These are phyloP conservation scores for Chloromonas sp. DNA, from an alignment of 163 green algal species.

Conservation along the genomic window DNA sequence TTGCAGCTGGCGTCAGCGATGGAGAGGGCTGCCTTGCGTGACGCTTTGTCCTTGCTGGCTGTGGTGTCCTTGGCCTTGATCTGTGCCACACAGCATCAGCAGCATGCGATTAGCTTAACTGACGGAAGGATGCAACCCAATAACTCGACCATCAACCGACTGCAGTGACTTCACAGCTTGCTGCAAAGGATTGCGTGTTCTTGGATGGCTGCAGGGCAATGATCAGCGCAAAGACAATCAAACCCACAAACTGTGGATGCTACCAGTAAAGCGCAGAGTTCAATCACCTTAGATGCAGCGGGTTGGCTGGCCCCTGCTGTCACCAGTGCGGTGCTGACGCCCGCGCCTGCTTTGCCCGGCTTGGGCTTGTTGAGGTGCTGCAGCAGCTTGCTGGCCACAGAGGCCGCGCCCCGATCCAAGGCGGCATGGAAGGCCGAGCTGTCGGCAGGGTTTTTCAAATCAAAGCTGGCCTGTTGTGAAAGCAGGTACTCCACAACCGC, in stretches of 20 bases:
- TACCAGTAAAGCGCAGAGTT: no score
- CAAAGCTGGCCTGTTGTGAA: constrained; percentile 23
- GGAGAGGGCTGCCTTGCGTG: background rate
- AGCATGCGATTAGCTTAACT: no score
- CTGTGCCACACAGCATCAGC: background rate
- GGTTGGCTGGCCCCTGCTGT: no score
- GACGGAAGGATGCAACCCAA: no score
- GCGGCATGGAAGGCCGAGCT: constrained; percentile 33
- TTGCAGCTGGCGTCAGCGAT: no score
- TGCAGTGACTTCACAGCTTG: no score
- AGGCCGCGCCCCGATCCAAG: constrained; percentile 19
- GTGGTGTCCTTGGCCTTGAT: background rate
- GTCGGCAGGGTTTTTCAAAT: constrained; percentile 34
- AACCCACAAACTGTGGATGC: no score
- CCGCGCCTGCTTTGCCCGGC: background rate
- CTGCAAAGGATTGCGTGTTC: no score
- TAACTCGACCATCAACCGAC: no score
- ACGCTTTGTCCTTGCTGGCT: background rate
- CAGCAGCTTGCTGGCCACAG: constrained; percentile 22
- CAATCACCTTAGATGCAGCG: no score
- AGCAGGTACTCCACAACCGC: constrained; percentile 32
- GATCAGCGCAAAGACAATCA: no score
- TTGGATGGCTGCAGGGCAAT: no score
- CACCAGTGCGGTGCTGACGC: background rate
- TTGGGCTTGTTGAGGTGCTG: constrained; percentile 34